Percentiles rank a stretch among this genome's conserved stretches.
Conservation (phyloP, 176 grass and related monocot genomes). For the Hordeum vulgare region DNA sequence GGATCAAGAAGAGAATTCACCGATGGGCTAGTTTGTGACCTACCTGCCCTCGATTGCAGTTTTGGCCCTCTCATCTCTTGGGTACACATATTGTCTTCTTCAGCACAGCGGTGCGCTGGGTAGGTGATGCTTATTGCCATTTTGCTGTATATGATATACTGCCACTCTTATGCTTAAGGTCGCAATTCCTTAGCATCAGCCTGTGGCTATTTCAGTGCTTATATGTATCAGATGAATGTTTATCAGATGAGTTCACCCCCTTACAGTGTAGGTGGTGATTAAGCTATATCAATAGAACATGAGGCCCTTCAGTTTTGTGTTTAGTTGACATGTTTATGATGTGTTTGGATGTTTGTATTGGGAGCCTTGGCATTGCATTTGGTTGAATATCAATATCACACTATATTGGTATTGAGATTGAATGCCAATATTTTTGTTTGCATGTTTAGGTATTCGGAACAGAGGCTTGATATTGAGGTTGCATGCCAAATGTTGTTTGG, state of each 20-base stretch:
- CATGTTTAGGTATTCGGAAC: too few relatives aligned
- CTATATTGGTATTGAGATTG: too few relatives aligned
- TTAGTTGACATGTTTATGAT: too few relatives aligned
- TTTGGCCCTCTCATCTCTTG: background rate
- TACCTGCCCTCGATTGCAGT: background rate
- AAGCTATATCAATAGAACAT: background rate
- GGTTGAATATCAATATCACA: too few relatives aligned
- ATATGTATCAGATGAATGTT: too few relatives aligned
- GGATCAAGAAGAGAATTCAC: background rate
- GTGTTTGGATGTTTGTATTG: too few relatives aligned
- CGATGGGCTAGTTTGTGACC: background rate
- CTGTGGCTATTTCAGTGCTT: background rate
- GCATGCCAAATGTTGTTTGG: too few relatives aligned
- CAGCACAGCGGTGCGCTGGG: background rate
- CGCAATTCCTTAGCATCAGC: background rate
- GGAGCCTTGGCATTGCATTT: too few relatives aligned
- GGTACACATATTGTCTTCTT: constrained; percentile 13
- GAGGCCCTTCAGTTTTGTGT: background rate
- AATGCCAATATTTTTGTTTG: too few relatives aligned
- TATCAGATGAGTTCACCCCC: background rate
- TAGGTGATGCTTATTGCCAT: background rate
- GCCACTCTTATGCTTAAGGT: background rate
- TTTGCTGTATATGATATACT: too few relatives aligned
- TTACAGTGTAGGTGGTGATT: background rate
- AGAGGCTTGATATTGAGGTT: too few relatives aligned